phyloP scores from a whole-genome alignment of 1,284 basidiomycete species.

The Leccinum subrobustum region DNA sequence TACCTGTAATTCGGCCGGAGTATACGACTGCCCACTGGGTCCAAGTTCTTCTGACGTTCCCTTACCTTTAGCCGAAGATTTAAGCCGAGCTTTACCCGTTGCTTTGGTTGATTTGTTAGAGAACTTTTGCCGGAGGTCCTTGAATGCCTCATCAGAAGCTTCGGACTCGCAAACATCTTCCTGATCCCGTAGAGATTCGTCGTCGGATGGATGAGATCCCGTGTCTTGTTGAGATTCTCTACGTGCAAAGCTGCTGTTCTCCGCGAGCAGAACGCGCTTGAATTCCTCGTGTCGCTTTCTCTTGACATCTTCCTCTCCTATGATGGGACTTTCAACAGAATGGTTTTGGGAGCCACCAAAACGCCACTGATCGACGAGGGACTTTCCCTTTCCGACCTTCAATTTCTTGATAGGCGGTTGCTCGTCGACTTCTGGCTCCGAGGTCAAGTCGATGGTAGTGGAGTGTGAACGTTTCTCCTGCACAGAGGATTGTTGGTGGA shows the following conservation, averaged over 20 bases:
- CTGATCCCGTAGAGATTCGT: conserved; percentile 26
- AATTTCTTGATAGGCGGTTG: conserved; percentile 41
- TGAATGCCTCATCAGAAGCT: conserved; percentile 49
- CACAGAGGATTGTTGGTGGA: conserved; percentile 36
- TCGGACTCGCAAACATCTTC: conserved; percentile 34
- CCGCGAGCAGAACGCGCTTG: conserved; percentile 52
- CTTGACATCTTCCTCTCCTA: conserved; percentile 17
- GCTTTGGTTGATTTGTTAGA: conserved; percentile 38
- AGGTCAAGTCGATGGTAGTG: conserved; percentile 56
- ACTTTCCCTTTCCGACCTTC: conserved; percentile 17
- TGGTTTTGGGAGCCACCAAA: conserved; percentile 32
- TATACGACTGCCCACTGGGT: conserved; percentile 77
- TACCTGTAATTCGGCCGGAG: conserved; percentile 83
- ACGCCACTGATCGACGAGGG: conserved; percentile 36
- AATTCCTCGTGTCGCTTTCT: conserved; percentile 48
- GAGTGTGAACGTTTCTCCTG: conserved; percentile 29
- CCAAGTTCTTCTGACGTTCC: conserved; percentile 58
- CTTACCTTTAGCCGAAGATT: conserved; percentile 29
- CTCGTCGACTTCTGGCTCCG: conserved; percentile 36
- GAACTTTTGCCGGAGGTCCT: conserved; percentile 48
- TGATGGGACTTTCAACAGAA: conserved; percentile 12
- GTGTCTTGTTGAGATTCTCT: conserved; percentile 6
- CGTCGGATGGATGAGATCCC: conserved; percentile 14
- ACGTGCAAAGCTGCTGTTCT: conserved; percentile 38
- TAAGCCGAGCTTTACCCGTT: conserved; percentile 31